Percentiles rank a stretch among this genome's conserved stretches.
Evolutionary conservation across 2,329 filamentous ascomycete genomes (phyloP).

Genomic region (Orbilia brochopaga): DNA sequence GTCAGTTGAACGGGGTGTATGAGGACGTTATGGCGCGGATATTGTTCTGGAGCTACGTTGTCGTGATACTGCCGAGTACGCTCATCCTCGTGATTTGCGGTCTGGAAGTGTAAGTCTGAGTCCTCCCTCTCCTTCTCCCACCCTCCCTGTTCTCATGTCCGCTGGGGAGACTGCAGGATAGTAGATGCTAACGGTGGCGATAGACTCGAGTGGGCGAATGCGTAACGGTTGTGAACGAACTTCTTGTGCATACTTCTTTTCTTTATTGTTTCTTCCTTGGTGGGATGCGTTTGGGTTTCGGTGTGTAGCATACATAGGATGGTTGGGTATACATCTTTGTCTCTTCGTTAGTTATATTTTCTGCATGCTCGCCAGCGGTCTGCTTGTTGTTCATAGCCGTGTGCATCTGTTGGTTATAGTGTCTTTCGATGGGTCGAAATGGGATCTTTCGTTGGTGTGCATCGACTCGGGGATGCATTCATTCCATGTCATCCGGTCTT

Average conservation of each 20-base stretch:
- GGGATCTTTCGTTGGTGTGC: too few relatives aligned
- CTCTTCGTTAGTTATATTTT: too few relatives aligned
- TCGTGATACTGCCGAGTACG: slow-evolving; percentile 84
- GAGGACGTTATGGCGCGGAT: slow-evolving; percentile 92
- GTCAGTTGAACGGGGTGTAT: slow-evolving; percentile 96
- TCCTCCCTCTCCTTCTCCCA: too few relatives aligned
- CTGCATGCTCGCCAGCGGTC: too few relatives aligned
- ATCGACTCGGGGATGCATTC: too few relatives aligned
- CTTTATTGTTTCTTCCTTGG: neutral
- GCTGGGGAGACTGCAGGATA: neutral
- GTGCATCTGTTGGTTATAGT: too few relatives aligned
- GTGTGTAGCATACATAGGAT: neutral
- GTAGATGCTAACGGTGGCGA: neutral
- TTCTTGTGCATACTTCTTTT: slow-evolving; percentile 9
- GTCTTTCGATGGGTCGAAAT: too few relatives aligned
- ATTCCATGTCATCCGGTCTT: too few relatives aligned
- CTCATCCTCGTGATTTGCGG: slow-evolving; percentile 88
- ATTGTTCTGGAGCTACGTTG: slow-evolving; percentile 91
- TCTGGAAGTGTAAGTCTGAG: slow-evolving; percentile 72
- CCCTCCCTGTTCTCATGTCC: neutral
- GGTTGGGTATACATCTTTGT: too few relatives aligned
- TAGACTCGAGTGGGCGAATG: neutral
- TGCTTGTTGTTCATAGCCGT: neutral
- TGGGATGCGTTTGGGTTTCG: neutral
- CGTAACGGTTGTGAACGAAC: slow-evolving; percentile 6